Conservation (phyloP, 805 yeast genomes). For the Monosporozyma siamensis region DNA sequence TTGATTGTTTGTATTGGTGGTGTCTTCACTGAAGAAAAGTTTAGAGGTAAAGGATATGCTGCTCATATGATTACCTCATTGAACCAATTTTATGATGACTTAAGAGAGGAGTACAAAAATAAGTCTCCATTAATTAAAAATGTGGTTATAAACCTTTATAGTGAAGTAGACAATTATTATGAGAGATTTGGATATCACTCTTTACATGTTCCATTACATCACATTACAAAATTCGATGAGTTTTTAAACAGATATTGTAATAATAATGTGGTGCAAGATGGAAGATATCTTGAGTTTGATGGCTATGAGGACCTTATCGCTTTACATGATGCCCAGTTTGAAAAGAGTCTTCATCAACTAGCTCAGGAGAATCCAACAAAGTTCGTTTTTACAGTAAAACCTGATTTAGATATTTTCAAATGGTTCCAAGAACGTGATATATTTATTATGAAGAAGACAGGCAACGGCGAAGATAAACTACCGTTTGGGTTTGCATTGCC, state of each 20-base stretch:
- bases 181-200: constrained; percentile 50
- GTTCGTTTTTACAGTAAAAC: constrained; percentile 29
- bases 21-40: constrained; percentile 42
- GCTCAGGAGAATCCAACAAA: constrained; percentile 17
- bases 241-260: constrained; percentile 13
- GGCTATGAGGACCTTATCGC: constrained; percentile 27
- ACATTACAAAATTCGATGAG: constrained; percentile 20
- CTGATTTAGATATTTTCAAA: constrained; percentile 31
- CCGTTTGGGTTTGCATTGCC: constrained; percentile 26
- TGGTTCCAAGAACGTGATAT: constrained; percentile 38
- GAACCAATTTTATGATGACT: constrained; percentile 28
- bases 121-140: constrained; percentile 24
- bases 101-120: constrained; percentile 13
- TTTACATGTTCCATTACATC: constrained; percentile 32
- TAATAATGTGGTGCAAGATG: constrained; percentile 5
- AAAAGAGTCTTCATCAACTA: constrained; percentile 13
- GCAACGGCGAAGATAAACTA: constrained; percentile 7
- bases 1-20: constrained; percentile 44
- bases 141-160: constrained; percentile 44
- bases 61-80: constrained; percentile 35
- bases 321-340: constrained; percentile 19
- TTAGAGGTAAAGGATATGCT: constrained; percentile 52
- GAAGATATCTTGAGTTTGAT: constrained; percentile 25
- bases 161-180: constrained; percentile 67
- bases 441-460: constrained; percentile 24